Evolutionary conservation across 2,329 filamentous ascomycete species (phyloP).

Genomic region (Byssoonygena ceratinophila): DNA sequence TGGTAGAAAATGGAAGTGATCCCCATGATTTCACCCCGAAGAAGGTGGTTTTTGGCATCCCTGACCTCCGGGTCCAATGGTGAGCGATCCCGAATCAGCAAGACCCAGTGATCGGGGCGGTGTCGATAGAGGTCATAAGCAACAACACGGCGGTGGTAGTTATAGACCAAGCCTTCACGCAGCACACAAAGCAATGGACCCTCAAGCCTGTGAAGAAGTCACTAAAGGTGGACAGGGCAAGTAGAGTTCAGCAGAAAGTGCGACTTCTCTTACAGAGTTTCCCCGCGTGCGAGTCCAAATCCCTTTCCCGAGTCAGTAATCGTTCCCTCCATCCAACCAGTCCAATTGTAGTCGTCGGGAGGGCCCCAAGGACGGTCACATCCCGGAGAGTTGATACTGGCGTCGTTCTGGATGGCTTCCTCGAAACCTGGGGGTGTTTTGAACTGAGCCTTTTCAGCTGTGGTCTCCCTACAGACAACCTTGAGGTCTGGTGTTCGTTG

Average conservation of each 20-base stretch:
- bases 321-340: slow-evolving; percentile 6
- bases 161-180: not conserved
- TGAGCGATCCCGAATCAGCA: slow-evolving; percentile 10
- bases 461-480: slow-evolving; percentile 11
- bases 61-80: not conserved
- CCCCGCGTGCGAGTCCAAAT: not conserved
- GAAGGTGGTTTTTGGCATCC: slow-evolving; percentile 10
- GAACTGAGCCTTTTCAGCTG: slow-evolving; percentile 7
- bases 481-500: not conserved
- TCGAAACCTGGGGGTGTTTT: slow-evolving; percentile 9
- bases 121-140: not conserved
- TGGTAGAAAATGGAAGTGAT: slow-evolving; percentile 11
- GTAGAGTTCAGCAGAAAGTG: not conserved
- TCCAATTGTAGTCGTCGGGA: slow-evolving; percentile 2
- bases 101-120: slow-evolving; percentile 10
- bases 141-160: not conserved
- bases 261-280: not conserved
- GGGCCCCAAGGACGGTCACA: not conserved
- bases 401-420: slow-evolving; percentile 12
- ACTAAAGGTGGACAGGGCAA: not conserved
- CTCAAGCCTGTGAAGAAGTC: not conserved
- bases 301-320: not conserved
- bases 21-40: slow-evolving; percentile 13
- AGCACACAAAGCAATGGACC: slow-evolving; percentile 7
- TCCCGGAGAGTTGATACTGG: not conserved